Base-by-base conservation (phyloP, 371 early-diverging fungal genomes). In the Zancudomyces culisetae region DNA sequence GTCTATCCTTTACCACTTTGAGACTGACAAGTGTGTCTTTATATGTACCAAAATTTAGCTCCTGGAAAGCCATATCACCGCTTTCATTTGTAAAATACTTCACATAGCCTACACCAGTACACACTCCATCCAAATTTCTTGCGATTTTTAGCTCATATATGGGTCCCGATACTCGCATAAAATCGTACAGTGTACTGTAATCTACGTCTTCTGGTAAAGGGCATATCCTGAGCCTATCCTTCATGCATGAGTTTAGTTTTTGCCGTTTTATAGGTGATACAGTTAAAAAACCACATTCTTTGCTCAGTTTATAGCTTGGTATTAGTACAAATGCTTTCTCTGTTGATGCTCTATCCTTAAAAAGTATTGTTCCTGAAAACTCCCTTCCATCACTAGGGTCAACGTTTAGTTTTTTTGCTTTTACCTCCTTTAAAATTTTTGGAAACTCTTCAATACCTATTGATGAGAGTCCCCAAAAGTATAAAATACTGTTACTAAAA, bases 401-500 rank as follows among this genome's bases (percentile, higher is more conserved):
- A 19, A 48, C 48, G 26, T 48, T 48, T 3, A 48, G n/a, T 48
- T 48, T 48, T 19, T 23, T 48, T 26, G 48, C 48, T 6, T 48
- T 48, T 3, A 48, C 27, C 27, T 48, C 48, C 26, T 48, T 48
- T 19, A 29, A 48, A 29, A 48, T 24, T 10, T n/a, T 8, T 4
- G 29, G 27, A 18, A 48, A 26, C n/a, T 27, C n/a, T 18, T 27
- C 48, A 26, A 48, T 19, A 20, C 29, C 48, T 15, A 3, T 18
- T n/a, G n/a, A 27, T 23, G 21, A 26, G 21, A 48, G 24, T 4
- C 48, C 48, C 48, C 48, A 48, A 27, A 48, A 48, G 27, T 27
- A 48, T n/a, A 48, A n/a, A 23, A 23, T 19, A 27, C n/a, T 48
- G 2, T 48, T 26, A 10, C 26, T 27, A 27, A 48, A 48, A 26